Percentiles rank a stretch among this genome's conserved stretches.
These are phyloP conservation scores for Rehmannia glutinosa DNA, from an alignment of 257 asterid genomes.

Conservation along the genomic window DNA sequence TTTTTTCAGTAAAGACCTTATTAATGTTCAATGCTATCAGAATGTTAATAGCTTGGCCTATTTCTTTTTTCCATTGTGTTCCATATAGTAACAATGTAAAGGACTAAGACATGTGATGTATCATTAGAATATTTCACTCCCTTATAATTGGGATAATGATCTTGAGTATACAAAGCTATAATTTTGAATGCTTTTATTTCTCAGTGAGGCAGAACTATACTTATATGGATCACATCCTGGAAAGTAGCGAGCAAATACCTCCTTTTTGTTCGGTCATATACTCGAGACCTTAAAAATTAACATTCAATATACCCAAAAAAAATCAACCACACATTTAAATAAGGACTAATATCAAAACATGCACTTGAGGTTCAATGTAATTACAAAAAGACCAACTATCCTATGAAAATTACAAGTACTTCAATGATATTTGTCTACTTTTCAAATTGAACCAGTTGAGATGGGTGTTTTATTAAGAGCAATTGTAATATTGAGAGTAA, in stretches of 20 bases:
- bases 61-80: neutral
- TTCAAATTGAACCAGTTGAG: too few species aligned
- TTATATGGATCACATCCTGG: constrained; percentile 93
- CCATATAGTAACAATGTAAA: neutral
- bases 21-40: neutral
- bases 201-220: constrained; percentile 90
- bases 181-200: constrained; percentile 9
- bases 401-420: too few species aligned
- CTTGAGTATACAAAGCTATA: neutral
- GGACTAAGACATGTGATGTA: neutral
- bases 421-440: too few species aligned
- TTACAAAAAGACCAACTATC: too few species aligned
- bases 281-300: too few species aligned
- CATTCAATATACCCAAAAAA: too few species aligned
- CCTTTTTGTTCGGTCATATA: constrained; percentile 96
- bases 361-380: too few species aligned
- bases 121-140: neutral
- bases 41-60: neutral
- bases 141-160: neutral
- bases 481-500: too few species aligned
- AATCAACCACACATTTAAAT: too few species aligned
- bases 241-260: constrained; percentile 78
- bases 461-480: too few species aligned
- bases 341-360: too few species aligned
- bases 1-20: neutral